A percentile compares a stretch with the other conserved stretches of the same genome.
These are phyloP conservation scores for Termitomyces sp. DNA, from an alignment of 768 basidiomycete genomes.

Conservation along the genomic window DNA sequence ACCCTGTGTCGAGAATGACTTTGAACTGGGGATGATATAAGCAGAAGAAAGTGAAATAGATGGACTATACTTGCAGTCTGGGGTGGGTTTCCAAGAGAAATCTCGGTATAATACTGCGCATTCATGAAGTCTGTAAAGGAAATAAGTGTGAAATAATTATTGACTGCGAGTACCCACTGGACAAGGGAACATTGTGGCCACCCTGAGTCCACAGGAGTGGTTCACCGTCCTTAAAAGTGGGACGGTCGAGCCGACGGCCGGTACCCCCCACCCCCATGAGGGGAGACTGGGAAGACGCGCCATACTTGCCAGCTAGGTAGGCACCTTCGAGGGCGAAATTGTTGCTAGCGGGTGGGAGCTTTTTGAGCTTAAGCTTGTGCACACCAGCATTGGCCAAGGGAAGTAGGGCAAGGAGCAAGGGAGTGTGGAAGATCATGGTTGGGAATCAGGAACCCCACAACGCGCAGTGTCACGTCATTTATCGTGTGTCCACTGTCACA, in stretches of 20 bases:
- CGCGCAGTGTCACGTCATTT: conserved; percentile 11
- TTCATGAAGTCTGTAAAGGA: conserved; percentile 83
- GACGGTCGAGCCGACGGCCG: conserved; percentile 51
- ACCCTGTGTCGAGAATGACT: conserved; percentile 93
- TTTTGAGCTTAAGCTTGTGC: conserved; percentile 87
- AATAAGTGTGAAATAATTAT: neutral
- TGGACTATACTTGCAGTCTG: conserved; percentile 51
- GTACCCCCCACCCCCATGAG: conserved; percentile 70
- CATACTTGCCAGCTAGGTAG: conserved; percentile 94
- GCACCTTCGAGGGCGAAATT: conserved; percentile 70
- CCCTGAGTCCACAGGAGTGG: conserved; percentile 80
- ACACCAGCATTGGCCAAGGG: conserved; percentile 55
- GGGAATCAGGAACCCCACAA: conserved; percentile 13
- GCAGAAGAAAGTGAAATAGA: neutral
- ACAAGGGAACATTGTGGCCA: conserved; percentile 85
- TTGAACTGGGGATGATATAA: conserved; percentile 58
- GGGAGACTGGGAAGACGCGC: conserved; percentile 49
- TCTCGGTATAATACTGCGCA: conserved; percentile 94
- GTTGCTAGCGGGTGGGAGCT: conserved; percentile 57
- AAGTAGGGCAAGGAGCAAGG: conserved; percentile 36
- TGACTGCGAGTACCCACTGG: conserved; percentile 50
- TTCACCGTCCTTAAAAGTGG: conserved; percentile 38
- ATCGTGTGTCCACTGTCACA: conserved; percentile 5
- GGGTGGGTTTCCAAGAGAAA: conserved; percentile 75
- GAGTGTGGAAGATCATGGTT: conserved; percentile 38